These are phyloP conservation scores for Citropsis articulata DNA, from an alignment of 345 rosid species.

Conservation along the genomic window DNA sequence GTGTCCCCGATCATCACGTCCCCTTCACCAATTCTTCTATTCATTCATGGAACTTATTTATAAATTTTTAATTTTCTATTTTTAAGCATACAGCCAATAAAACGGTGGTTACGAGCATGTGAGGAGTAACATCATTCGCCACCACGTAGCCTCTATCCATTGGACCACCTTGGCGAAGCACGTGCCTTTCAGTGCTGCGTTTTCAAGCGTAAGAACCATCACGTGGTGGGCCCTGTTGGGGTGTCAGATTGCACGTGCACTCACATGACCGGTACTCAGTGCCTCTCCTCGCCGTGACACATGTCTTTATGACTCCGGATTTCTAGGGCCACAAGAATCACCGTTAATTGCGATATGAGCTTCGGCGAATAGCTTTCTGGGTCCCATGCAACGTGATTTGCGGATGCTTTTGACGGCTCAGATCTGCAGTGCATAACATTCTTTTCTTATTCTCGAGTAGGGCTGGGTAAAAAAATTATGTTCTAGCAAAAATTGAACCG, in stretches of 20 bases:
- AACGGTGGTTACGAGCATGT: constrained; percentile 21
- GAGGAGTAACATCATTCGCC: constrained; percentile 12
- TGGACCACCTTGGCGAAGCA: constrained; percentile 24
- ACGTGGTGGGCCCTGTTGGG: constrained; percentile 46
- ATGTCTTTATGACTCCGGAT: constrained; percentile 23
- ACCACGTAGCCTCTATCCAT: constrained; percentile 11
- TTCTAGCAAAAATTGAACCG: too few relatives aligned
- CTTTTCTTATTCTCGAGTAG: constrained; percentile 7
- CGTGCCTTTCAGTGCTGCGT: constrained; percentile 16
- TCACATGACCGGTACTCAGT: constrained; percentile 46
- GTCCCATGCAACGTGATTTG: constrained; percentile 17
- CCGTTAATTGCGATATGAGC: constrained; percentile 27
- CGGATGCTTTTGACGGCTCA: constrained; percentile 31
- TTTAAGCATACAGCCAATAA: background rate
- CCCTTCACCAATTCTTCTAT: background rate
- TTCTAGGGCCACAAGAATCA: constrained; percentile 21
- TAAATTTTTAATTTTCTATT: background rate
- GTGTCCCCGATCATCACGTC: background rate
- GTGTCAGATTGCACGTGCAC: constrained; percentile 57
- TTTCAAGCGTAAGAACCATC: constrained; percentile 3
- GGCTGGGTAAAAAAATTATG: too few relatives aligned
- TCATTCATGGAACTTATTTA: too few relatives aligned
- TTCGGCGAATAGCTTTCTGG: background rate
- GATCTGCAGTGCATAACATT: constrained; percentile 24
- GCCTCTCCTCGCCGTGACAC: constrained; percentile 10